Evolutionary conservation across 2,329 filamentous ascomycete species (phyloP).

Genomic region (Alternaria incomplexa): DNA sequence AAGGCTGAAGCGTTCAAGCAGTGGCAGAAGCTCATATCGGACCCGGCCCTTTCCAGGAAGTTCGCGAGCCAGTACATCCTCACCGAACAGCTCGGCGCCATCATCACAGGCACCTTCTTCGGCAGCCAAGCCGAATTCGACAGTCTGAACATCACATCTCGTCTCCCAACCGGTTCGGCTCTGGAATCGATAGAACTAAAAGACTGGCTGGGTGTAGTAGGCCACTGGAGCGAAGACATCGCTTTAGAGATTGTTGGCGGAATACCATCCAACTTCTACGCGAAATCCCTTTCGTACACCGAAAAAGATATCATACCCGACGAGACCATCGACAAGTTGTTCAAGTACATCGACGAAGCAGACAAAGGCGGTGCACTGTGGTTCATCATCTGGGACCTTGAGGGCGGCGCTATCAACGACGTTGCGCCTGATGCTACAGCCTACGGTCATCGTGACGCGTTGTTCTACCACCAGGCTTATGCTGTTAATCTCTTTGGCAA

Average conservation of each 20-base stretch:
- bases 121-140: slow-evolving; percentile 42
- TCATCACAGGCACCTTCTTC: slow-evolving; percentile 45
- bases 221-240: slow-evolving; percentile 42
- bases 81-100: slow-evolving; percentile 35
- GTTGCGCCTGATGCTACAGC: slow-evolving; percentile 39
- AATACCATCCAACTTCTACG: slow-evolving; percentile 43
- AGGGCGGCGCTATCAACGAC: slow-evolving; percentile 43
- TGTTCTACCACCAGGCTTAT: slow-evolving; percentile 49
- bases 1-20: slow-evolving; percentile 44
- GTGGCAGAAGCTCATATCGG: slow-evolving; percentile 44
- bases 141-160: slow-evolving; percentile 37
- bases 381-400: slow-evolving; percentile 46
- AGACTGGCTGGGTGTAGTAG: slow-evolving; percentile 43
- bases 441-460: slow-evolving; percentile 40
- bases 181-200: slow-evolving; percentile 34
- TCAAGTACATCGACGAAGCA: slow-evolving; percentile 37
- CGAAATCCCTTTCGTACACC: slow-evolving; percentile 44
- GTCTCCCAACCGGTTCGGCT: slow-evolving; percentile 25
- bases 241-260: slow-evolving; percentile 38
- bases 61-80: slow-evolving; percentile 44
- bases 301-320: slow-evolving; percentile 39
- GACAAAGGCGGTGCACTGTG: slow-evolving; percentile 43
- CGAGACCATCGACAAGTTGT: slow-evolving; percentile 38
- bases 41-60: slow-evolving; percentile 40
- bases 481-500: slow-evolving; percentile 40